Conservation (phyloP, 768 basidiomycete genomes). For the Russula compacta region DNA sequence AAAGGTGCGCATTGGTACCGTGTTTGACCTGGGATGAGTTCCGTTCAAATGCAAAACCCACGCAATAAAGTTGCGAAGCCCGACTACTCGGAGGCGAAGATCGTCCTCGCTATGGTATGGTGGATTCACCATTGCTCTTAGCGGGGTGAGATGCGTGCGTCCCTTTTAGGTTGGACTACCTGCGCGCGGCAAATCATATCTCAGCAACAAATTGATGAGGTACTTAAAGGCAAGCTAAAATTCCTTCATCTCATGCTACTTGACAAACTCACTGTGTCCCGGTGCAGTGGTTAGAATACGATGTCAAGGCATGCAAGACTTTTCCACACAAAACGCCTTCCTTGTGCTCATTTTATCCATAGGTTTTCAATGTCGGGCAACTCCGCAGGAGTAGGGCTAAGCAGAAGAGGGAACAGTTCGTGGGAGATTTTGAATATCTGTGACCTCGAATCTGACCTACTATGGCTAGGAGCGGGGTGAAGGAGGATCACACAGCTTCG, state of each 20-base stretch:
- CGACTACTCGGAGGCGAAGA: constrained; percentile 97
- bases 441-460: neutral
- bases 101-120: constrained; percentile 91
- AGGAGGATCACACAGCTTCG: constrained; percentile 82
- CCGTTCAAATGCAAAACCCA: neutral
- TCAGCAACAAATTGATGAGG: constrained; percentile 95
- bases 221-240: constrained; percentile 65
- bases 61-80: constrained; percentile 72
- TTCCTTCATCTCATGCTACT: neutral
- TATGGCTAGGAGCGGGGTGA: constrained; percentile 57
- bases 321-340: neutral
- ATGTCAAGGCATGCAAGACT: constrained; percentile 64
- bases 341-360: neutral
- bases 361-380: constrained; percentile 99
- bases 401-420: constrained; percentile 67
- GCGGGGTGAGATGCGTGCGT: neutral
- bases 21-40: neutral
- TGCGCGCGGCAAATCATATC: constrained; percentile 96
- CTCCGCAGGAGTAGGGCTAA: constrained; percentile 78
- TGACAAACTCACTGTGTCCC: neutral
- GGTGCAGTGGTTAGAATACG: constrained; percentile 94
- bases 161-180: constrained; percentile 77
- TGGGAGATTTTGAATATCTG: neutral
- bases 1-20: constrained; percentile 47
- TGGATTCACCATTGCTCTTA: neutral